These are phyloP conservation scores for Pseudodiploospora longispora DNA, from an alignment of 2,329 filamentous ascomycete genomes.

Conservation along the genomic window DNA sequence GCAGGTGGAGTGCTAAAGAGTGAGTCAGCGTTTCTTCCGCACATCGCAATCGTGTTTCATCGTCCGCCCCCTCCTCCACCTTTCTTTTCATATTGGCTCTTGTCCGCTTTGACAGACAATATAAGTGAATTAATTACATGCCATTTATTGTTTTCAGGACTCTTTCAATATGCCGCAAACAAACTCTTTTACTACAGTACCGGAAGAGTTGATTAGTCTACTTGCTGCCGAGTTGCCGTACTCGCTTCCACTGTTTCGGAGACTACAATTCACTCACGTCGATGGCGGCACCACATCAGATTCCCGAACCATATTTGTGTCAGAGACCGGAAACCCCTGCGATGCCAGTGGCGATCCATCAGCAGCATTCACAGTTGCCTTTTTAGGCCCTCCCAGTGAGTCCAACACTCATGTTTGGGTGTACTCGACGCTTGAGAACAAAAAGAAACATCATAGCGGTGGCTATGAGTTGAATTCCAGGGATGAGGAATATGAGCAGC, in stretches of 20 bases:
- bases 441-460: not conserved
- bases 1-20: no score
- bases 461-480: slow-evolving; percentile 1
- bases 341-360: slow-evolving; percentile 1
- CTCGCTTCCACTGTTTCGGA: slow-evolving; percentile 53
- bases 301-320: slow-evolving; percentile 34
- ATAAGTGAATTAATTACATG: no score
- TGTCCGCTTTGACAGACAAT: no score
- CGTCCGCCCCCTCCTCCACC: no score
- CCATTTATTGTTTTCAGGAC: no score
- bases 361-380: slow-evolving; percentile 44
- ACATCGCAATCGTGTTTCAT: no score
- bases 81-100: no score
- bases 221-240: slow-evolving; percentile 46
- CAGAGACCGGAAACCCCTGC: slow-evolving; percentile 5
- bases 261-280: slow-evolving; percentile 49
- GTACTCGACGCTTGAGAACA: slow-evolving; percentile 45
- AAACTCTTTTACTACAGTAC: slow-evolving; percentile 20
- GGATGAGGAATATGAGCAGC: slow-evolving; percentile 20
- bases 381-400: slow-evolving; percentile 50
- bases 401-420: slow-evolving; percentile 60
- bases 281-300: slow-evolving; percentile 32
- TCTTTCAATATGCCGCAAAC: not conserved
- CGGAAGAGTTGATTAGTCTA: slow-evolving; percentile 33
- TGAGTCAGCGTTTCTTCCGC: no score